Conservation (phyloP, 495 filamentous ascomycete genomes). For the Cercophora samala region DNA sequence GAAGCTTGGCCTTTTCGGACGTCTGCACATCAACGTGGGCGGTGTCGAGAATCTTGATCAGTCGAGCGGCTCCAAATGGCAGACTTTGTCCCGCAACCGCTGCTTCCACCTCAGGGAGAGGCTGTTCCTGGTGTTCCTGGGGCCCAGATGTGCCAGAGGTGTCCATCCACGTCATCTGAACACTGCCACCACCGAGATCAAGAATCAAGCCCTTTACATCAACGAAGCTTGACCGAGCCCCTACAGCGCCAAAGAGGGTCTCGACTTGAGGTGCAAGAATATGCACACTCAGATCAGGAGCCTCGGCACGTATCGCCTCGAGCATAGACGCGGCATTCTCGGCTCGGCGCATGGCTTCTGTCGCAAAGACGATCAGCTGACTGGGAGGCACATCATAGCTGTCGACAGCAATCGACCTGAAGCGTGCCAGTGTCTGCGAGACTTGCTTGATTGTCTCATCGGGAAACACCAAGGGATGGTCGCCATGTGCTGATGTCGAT, state of each 20-base stretch:
- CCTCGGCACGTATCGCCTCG: constrained; percentile 51
- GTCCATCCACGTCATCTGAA: constrained; percentile 83
- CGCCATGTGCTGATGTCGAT: constrained; percentile 25
- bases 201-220: constrained; percentile 66
- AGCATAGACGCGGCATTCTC: constrained; percentile 69
- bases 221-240: constrained; percentile 71
- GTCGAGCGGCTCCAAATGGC: constrained; percentile 83
- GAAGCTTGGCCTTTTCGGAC: constrained; percentile 55
- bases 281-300: constrained; percentile 62
- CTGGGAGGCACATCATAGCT: constrained; percentile 58
- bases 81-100: constrained; percentile 53
- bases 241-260: constrained; percentile 76
- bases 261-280: constrained; percentile 78
- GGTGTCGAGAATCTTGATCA: constrained; percentile 60
- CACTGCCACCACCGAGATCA: constrained; percentile 87
- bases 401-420: constrained; percentile 65
- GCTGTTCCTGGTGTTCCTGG: constrained; percentile 46
- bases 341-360: constrained; percentile 83
- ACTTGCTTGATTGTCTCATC: constrained; percentile 59
- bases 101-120: constrained; percentile 44
- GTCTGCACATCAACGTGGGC: constrained; percentile 41
- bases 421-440: constrained; percentile 61
- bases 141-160: constrained; percentile 29
- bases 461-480: constrained; percentile 57
- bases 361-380: constrained; percentile 75